Evolutionary conservation across 2,329 filamentous ascomycete species (phyloP), one percentile per base, ranked within the genome.

Genomic region (Aciculosporium take): DNA sequence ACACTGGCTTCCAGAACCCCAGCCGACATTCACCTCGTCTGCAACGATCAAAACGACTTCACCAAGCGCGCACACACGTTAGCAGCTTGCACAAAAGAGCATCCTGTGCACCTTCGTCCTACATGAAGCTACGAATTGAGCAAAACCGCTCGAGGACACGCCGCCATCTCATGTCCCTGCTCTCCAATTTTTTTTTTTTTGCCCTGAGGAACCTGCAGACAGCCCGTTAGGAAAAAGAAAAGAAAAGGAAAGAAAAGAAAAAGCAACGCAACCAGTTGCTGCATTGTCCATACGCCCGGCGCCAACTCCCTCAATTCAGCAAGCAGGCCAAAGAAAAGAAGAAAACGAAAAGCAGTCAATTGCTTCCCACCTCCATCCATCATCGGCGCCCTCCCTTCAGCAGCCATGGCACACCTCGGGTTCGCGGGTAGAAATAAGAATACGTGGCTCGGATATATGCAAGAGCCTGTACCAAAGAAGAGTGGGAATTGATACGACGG

Each of bases 251-350:
- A 37, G 18, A 18, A 20, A 20, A 18, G 3, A 18, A 32, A 18
- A 27, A 9, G 4, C 17, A 12, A 32, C 12, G 7, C 33, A 28
- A 25, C 13, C 15, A 12, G 10, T 17, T n/a, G 21, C 29, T 31
- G 30, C 25, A n/a, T 39, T 29, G 34, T 23, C 20, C 9, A 39
- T 35, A 42, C 40, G 40, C 40, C 35, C 9, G 24, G 23, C 41
- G 25, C 37, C 27, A n/a, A 20, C n/a, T 23, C 27, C 31, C 20
- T 40, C 37, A 27, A 33, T 20, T 20, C 30, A 17, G 34, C 15
- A 39, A 31, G 18, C 15, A 39, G 25, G 18, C 5, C 9, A 39
- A 6, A 25, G 18, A 39, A 24, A 27, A 32, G 24, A 36, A 20
- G 5, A 36, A 31, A 30, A 12, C 15, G 15, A 13, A n/a, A n/a